Evolutionary conservation across 2,329 filamentous ascomycete genomes (phyloP).

Genomic region (Sarocladium brachiariae): DNA sequence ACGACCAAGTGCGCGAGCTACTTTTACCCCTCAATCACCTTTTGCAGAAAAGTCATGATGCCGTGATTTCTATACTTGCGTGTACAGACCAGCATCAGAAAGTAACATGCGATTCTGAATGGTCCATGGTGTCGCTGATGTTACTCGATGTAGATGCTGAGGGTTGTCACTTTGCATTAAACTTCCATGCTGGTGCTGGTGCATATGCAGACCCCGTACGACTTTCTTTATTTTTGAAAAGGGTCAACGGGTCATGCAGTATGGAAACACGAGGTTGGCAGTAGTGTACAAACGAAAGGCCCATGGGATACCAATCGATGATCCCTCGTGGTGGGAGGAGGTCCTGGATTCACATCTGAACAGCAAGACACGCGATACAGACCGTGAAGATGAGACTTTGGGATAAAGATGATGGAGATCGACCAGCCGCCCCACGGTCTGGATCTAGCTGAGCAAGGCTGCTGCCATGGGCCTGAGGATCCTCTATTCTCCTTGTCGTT

Average conservation of each 20-base stretch:
- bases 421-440: no score
- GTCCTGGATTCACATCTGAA: background rate
- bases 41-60: slow-evolving; percentile 8
- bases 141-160: background rate
- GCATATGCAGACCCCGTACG: background rate
- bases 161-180: slow-evolving; percentile 1
- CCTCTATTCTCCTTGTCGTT: no score
- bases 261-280: background rate
- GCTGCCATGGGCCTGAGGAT: background rate
- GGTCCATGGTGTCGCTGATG: background rate
- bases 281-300: background rate
- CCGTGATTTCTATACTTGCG: background rate
- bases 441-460: no score
- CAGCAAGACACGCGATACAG: background rate
- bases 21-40: background rate
- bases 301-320: background rate
- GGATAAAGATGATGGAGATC: no score
- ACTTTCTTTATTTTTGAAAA: no score
- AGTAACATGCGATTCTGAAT: no score
- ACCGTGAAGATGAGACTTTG: background rate
- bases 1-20: background rate
- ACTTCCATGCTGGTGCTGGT: slow-evolving; percentile 1
- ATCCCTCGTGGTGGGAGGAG: background rate
- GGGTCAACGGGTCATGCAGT: slow-evolving; percentile 7
- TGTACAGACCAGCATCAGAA: background rate